Conservation (phyloP, 257 asterid species). For the Plantago major region DNA sequence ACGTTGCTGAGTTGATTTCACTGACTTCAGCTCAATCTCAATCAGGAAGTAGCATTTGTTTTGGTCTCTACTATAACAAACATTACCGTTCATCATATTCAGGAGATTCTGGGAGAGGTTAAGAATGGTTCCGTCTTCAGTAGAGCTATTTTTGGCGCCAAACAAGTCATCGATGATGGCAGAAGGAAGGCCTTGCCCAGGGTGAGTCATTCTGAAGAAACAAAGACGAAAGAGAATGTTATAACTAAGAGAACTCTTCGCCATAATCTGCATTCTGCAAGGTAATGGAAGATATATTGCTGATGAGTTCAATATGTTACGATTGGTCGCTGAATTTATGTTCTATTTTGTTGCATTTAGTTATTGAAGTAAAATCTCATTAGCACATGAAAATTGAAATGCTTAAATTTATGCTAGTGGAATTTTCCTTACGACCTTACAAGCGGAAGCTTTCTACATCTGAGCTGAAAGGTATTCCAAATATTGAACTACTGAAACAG, state of each 20-base stretch:
- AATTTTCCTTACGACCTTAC: too few relatives aligned
- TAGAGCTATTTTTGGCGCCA: slow-evolving; percentile 24
- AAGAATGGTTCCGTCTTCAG: slow-evolving; percentile 46
- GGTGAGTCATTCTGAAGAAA: slow-evolving; percentile 56
- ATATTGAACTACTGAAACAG: too few relatives aligned
- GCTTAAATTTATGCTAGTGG: too few relatives aligned
- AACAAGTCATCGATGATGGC: slow-evolving; percentile 47
- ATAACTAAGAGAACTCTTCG: background rate
- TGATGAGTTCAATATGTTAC: too few relatives aligned
- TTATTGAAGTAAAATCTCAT: too few relatives aligned
- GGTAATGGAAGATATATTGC: background rate
- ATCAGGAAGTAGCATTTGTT: slow-evolving; percentile 38
- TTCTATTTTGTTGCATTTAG: too few relatives aligned
- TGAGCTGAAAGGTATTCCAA: too few relatives aligned
- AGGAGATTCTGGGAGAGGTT: slow-evolving; percentile 43
- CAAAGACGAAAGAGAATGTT: background rate
- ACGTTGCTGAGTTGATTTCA: slow-evolving; percentile 16
- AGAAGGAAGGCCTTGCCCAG: slow-evolving; percentile 56
- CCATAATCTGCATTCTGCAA: background rate
- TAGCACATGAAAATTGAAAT: too few relatives aligned
- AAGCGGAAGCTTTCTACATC: too few relatives aligned
- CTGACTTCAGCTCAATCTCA: slow-evolving; percentile 35
- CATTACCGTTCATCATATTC: slow-evolving; percentile 47
- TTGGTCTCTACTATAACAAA: slow-evolving; percentile 41
- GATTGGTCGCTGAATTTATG: too few relatives aligned